Conservation (phyloP, 805 yeast genomes). For the Metschnikowia borealis region DNA sequence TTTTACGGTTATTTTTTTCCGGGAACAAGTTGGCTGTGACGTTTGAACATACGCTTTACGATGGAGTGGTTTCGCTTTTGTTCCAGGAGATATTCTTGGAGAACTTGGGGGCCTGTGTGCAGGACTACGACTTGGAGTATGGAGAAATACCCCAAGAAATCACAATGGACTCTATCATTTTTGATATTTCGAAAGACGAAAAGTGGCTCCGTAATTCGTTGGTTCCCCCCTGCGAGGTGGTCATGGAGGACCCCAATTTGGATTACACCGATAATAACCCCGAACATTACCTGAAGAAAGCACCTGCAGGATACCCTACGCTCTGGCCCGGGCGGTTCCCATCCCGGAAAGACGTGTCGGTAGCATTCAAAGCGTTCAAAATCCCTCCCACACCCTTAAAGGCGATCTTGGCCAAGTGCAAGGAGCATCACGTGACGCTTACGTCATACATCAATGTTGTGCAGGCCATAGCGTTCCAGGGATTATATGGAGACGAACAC, state of each 20-base stretch:
- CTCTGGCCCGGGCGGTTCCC: constrained; percentile 34
- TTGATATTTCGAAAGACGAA: constrained; percentile 22
- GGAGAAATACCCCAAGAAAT: constrained; percentile 9
- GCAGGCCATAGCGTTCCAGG: constrained; percentile 26
- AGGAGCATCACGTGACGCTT: constrained; percentile 26
- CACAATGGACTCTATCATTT: constrained; percentile 14
- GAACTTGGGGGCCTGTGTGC: constrained; percentile 20
- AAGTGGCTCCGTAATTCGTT: constrained; percentile 22
- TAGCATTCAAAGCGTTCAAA: constrained; percentile 27
- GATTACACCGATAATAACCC: constrained; percentile 27
- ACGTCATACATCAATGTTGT: constrained; percentile 29
- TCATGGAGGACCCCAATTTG: constrained; percentile 22
- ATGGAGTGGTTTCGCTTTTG: constrained; percentile 32
- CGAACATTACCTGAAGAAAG: constrained; percentile 19
- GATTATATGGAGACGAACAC: constrained; percentile 23
- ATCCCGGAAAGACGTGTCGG: constrained; percentile 9
- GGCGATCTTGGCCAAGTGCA: constrained; percentile 25
- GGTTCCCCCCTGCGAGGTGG: constrained; percentile 34
- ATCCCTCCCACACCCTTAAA: constrained; percentile 24
- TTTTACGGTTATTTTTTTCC: constrained; percentile 26
- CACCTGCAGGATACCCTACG: constrained; percentile 20
- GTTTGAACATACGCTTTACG: constrained; percentile 38
- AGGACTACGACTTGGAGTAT: constrained; percentile 10
- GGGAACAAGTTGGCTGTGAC: constrained; percentile 24
- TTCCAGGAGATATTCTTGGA: constrained; percentile 35